phyloP scores from a whole-genome alignment of 2,329 filamentous ascomycete genomes.

The Clarireedia sp. region DNA sequence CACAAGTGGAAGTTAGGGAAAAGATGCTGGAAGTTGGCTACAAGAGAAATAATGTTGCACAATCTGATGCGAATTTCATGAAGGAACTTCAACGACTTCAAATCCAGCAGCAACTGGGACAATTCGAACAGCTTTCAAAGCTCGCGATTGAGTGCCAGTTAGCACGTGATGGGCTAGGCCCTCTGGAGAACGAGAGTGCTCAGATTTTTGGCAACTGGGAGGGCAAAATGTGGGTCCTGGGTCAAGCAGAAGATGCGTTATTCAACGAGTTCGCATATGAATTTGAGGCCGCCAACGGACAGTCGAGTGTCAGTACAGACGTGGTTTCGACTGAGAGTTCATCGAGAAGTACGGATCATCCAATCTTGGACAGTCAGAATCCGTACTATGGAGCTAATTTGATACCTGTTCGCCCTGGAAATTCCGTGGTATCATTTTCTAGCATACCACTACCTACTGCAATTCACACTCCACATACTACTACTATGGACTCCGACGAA shows the following conservation, averaged over 20 bases:
- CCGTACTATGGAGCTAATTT: neutral
- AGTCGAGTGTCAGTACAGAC: neutral
- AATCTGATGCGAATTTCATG: constrained; percentile 21
- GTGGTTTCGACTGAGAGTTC: neutral
- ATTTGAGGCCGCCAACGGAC: constrained; percentile 11
- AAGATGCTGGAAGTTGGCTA: constrained; percentile 18
- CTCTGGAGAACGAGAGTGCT: constrained; percentile 18
- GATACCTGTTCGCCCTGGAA: neutral
- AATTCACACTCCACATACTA: neutral
- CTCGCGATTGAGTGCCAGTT: constrained; percentile 17
- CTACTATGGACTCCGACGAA: neutral
- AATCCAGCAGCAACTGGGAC: constrained; percentile 11
- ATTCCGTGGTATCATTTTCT: neutral
- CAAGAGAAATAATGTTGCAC: constrained; percentile 17
- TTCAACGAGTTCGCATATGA: constrained; percentile 14
- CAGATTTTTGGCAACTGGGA: constrained; percentile 18
- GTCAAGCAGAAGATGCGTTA: constrained; percentile 14
- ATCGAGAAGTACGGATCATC: neutral
- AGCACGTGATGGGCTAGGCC: constrained; percentile 20
- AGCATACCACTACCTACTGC: neutral
- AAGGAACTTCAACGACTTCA: constrained; percentile 17
- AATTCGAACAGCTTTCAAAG: constrained; percentile 10
- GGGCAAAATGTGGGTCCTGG: constrained; percentile 17
- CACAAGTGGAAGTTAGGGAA: constrained; percentile 18
- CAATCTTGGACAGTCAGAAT: neutral